These are phyloP conservation scores for Saturnispora serradocipensis DNA, from an alignment of 805 yeast genomes.

Conservation along the genomic window DNA sequence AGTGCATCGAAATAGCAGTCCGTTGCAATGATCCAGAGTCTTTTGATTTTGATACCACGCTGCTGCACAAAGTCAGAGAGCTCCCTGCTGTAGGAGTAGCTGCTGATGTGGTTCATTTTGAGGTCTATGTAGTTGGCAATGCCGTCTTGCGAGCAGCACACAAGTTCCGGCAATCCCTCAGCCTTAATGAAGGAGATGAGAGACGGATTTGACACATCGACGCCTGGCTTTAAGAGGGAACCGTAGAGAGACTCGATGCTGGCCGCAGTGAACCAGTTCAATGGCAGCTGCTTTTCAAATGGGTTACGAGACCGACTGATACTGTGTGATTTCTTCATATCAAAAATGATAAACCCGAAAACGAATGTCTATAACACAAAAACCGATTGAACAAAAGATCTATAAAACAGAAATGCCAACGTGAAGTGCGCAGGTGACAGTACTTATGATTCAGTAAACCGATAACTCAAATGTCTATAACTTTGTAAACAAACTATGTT, in stretches of 20 bases:
- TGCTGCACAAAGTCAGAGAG: neutral
- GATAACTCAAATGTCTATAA: neutral
- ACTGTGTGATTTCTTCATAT: neutral
- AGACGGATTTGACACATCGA: neutral
- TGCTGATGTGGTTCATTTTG: neutral
- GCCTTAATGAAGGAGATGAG: neutral
- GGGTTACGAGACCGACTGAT: neutral
- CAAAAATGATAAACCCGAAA: too few relatives aligned
- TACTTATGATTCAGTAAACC: too few relatives aligned
- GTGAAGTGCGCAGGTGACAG: too few relatives aligned
- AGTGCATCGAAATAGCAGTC: neutral
- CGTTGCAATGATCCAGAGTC: neutral
- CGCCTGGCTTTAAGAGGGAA: neutral
- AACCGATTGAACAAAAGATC: too few relatives aligned
- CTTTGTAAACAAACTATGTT: neutral
- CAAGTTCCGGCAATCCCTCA: constrained; percentile 2
- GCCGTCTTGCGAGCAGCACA: neutral
- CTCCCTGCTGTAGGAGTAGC: neutral
- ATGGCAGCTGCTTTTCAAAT: neutral
- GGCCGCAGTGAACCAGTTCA: neutral
- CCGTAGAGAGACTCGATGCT: neutral
- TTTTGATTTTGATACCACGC: neutral
- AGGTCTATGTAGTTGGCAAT: neutral
- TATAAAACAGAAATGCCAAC: too few relatives aligned
- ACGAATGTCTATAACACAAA: too few relatives aligned